Evolutionary conservation across 345 rosid genomes (phyloP), one percentile per base, ranked within the genome.

Genomic region (Gossypium anomalum): DNA sequence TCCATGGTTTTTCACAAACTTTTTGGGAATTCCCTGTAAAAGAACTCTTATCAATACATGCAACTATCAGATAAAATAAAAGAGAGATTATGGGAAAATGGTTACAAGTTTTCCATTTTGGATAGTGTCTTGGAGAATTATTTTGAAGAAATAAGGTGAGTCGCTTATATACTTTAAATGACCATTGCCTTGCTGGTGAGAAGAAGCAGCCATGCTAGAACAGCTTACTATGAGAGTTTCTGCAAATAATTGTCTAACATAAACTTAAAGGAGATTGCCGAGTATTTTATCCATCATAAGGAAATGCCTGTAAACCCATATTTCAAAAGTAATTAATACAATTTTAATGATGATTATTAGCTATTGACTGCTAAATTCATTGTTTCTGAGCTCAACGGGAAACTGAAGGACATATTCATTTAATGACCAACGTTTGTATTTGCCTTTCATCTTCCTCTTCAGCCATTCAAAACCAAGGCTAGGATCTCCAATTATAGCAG

Each of bases 71-170:
- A 67, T 45, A 45, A 34, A 34, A 5, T 11, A 45, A 45, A 16
- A 67, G 29, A 44, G 34, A 20, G 29, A 16, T 27, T 29, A 2
- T 49, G 48, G 38, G 34, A 13, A 17, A 20, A 22, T 12, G 34
- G 34, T 67, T 67, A 67, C 70, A 67, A 67, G 70, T 45, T 45
- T 67, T 14, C 70, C 71, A 47, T 47, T 0, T n/a, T 12, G 38
- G 15, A 47, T 14, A 4, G 34, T 67, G 34, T 45, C 70, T 20
- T 5, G 53, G 70, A 45, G 53, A 67, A 67, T 67, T 45, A 67
- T 44, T n/a, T 67, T 67, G 34, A 67, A 44, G 55, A 45, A 67
- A 45, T 45, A 51, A 45, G 55, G 55, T 1, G 55, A 20, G 14
- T 67, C 13, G 12, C 12, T 67, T 20, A 2, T 45, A 45, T 45